Conservation (phyloP, 2,329 filamentous ascomycete species). For the Phaeosphaeriaceae sp. region DNA sequence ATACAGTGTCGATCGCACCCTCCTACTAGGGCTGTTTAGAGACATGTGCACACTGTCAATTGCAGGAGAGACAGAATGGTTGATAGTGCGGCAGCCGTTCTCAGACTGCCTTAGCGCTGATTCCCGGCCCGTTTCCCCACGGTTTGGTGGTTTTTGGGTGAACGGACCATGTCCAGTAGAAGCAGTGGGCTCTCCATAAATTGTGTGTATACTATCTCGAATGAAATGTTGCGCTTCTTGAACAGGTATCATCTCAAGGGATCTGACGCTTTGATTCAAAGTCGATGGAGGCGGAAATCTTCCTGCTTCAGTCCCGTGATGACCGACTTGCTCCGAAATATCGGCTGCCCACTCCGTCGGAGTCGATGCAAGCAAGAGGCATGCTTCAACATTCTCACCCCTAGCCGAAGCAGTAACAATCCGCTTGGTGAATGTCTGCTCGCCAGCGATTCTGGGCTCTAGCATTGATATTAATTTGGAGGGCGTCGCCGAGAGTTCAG, state of each 20-base stretch:
- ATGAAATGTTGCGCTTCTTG: too few relatives aligned
- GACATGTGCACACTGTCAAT: constrained; percentile 27
- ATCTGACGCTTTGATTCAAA: constrained; percentile 4
- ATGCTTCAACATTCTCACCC: constrained; percentile 1
- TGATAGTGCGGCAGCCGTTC: constrained; percentile 26
- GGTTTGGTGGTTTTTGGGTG: too few relatives aligned
- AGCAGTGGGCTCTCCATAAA: too few relatives aligned
- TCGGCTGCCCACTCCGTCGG: not conserved
- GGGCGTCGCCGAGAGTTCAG: not conserved
- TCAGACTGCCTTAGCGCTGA: constrained; percentile 13
- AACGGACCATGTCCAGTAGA: too few relatives aligned
- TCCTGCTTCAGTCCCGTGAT: not conserved
- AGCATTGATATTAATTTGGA: not conserved
- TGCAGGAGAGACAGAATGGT: constrained; percentile 28
- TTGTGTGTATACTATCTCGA: too few relatives aligned
- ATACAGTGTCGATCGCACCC: constrained; percentile 65
- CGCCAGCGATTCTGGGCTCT: constrained; percentile 7
- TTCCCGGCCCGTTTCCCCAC: too few relatives aligned
- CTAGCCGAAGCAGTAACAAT: constrained; percentile 1
- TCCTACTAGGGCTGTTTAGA: constrained; percentile 54
- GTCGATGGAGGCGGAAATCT: not conserved
- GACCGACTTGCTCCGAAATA: not conserved
- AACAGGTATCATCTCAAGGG: too few relatives aligned
- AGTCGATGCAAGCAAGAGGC: constrained; percentile 2
- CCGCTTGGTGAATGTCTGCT: constrained; percentile 10